These are phyloP conservation scores for Achaetomiella virescens DNA, from an alignment of 495 filamentous ascomycete species.

Conservation along the genomic window DNA sequence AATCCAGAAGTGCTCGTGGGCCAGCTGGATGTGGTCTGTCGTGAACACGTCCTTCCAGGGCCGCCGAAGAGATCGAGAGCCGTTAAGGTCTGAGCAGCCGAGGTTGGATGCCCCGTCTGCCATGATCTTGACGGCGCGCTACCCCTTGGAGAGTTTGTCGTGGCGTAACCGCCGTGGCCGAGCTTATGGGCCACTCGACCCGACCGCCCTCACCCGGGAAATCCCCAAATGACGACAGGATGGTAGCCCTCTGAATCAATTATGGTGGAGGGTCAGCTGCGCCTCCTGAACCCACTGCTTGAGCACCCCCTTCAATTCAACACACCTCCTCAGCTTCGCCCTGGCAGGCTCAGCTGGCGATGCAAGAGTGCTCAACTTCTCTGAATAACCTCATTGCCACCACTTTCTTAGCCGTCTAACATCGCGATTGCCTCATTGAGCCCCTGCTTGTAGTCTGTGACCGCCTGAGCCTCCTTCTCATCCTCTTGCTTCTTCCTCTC, in stretches of 20 bases:
- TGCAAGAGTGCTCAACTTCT: too few species aligned
- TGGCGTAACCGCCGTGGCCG: slow-evolving; percentile 44
- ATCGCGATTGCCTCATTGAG: too few species aligned
- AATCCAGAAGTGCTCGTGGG: slow-evolving; percentile 31
- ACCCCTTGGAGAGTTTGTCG: slow-evolving; percentile 26
- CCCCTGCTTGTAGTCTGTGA: too few species aligned
- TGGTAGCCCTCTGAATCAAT: slow-evolving; percentile 37
- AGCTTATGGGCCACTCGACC: slow-evolving; percentile 51
- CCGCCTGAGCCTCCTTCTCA: too few species aligned
- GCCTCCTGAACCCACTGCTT: too few species aligned
- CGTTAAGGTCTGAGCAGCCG: slow-evolving; percentile 14
- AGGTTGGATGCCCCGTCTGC: slow-evolving; percentile 7
- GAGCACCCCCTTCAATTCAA: too few species aligned
- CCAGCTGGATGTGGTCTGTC: slow-evolving; percentile 12
- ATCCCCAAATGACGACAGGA: slow-evolving; percentile 45
- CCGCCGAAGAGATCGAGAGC: slow-evolving; percentile 9
- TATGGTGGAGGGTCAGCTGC: too few species aligned
- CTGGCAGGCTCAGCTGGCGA: too few species aligned
- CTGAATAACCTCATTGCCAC: too few species aligned
- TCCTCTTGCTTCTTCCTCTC: too few species aligned
- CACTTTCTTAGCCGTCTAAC: too few species aligned
- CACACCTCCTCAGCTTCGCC: too few species aligned
- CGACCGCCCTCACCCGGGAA: slow-evolving; percentile 27
- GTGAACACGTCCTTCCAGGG: slow-evolving; percentile 1
- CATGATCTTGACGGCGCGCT: slow-evolving; percentile 27